A percentile compares a stretch with the other conserved stretches of the same genome.
These are phyloP conservation scores for Trichophyton verrucosum DNA, from an alignment of 2,329 filamentous ascomycete genomes.

Conservation along the genomic window DNA sequence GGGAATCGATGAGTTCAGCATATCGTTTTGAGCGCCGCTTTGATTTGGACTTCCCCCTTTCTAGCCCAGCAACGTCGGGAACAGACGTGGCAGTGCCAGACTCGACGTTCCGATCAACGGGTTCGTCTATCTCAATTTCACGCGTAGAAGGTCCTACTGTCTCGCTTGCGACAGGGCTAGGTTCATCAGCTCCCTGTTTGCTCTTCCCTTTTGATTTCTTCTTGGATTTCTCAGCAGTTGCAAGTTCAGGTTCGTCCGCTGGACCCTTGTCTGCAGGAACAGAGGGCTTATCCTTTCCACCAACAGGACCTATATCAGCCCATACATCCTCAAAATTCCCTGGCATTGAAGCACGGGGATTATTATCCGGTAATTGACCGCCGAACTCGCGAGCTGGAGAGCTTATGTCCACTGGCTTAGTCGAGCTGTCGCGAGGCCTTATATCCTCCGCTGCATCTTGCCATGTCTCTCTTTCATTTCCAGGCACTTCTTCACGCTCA, in stretches of 20 bases:
- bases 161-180: not conserved
- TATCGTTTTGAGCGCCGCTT: slow-evolving; percentile 18
- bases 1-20: slow-evolving; percentile 17
- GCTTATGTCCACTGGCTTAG: not conserved
- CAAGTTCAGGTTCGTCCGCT: not conserved
- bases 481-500: not conserved
- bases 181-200: slow-evolving; percentile 7
- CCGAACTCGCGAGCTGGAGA: not conserved
- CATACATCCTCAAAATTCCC: not conserved
- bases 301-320: not conserved
- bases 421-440: not conserved
- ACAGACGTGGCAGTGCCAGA: slow-evolving; percentile 9
- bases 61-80: slow-evolving; percentile 16
- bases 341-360: not conserved
- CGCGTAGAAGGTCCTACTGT: not conserved
- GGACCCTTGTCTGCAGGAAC: not conserved
- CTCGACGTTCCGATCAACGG: not conserved
- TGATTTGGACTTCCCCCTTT: slow-evolving; percentile 17
- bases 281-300: not conserved
- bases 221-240: not conserved
- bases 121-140: not conserved
- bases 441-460: not conserved
- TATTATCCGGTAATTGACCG: not conserved
- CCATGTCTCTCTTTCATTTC: not conserved
- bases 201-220: not conserved